Evolutionary conservation across 129 eudicot genomes (phyloP).

Genomic region (Erigeron canadensis): DNA sequence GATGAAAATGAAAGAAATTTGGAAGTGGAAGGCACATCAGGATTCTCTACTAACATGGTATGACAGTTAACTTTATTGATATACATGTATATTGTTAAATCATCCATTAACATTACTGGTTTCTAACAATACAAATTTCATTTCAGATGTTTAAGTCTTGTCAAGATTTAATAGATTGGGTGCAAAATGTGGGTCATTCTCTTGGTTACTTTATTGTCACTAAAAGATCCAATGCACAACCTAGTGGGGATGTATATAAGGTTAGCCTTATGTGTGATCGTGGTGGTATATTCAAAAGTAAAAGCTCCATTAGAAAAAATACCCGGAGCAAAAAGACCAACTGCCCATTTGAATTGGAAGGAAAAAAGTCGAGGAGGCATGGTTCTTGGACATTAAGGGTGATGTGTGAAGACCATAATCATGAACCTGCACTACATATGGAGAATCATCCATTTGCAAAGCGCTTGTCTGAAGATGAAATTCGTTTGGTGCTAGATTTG

Average conservation of each 20-base stretch:
- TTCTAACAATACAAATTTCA: background rate
- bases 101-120: background rate
- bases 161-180: conserved; percentile 9
- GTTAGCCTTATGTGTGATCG: conserved; percentile 5
- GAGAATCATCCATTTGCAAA: conserved; percentile 25
- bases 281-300: background rate
- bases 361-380: conserved; percentile 8
- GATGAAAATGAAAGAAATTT: conserved; percentile 1
- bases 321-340: conserved; percentile 8
- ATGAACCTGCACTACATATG: conserved; percentile 23
- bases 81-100: background rate
- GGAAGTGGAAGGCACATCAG: background rate
- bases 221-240: conserved; percentile 9
- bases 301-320: conserved; percentile 6
- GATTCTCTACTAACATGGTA: conserved; percentile 1
- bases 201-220: conserved; percentile 14
- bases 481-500: conserved; percentile 27
- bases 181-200: conserved; percentile 10
- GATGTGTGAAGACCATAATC: conserved; percentile 27
- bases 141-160: conserved; percentile 4
- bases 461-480: conserved; percentile 20
- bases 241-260: background rate
- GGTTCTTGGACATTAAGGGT: conserved; percentile 16
- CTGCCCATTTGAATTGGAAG: conserved; percentile 19
- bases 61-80: conserved; percentile 1